phyloP scores from a whole-genome alignment of 768 basidiomycete species.

The Lanmaoa pseudosensibilis region DNA sequence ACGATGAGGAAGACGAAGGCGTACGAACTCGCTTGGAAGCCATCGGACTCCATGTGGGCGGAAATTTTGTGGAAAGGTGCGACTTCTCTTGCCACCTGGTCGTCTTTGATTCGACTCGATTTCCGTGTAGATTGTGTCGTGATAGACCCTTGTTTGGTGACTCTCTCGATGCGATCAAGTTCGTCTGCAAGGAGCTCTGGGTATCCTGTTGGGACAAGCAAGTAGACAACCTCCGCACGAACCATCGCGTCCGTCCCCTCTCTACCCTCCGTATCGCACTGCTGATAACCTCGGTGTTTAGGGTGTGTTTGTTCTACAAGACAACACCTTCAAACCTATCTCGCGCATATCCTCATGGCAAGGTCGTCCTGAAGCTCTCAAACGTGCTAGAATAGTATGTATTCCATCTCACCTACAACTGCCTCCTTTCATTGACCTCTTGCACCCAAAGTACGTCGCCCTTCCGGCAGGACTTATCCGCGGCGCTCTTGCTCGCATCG shows the following conservation, averaged over 20 bases:
- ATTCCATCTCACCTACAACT: background rate
- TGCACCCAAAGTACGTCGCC: constrained; percentile 61
- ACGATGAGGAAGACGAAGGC: constrained; percentile 74
- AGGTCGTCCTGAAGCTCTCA: constrained; percentile 70
- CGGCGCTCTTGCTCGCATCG: constrained; percentile 77
- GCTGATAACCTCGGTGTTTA: constrained; percentile 29
- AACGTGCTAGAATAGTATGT: constrained; percentile 67
- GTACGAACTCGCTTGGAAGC: constrained; percentile 69
- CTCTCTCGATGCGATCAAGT: constrained; percentile 89
- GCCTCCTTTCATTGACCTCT: background rate
- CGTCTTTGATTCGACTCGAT: background rate
- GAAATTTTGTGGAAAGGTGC: constrained; percentile 83
- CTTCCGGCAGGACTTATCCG: constrained; percentile 83
- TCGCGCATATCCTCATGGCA: constrained; percentile 78
- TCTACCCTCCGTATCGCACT: background rate
- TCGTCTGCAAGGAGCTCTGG: constrained; percentile 97
- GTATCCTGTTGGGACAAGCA: constrained; percentile 90
- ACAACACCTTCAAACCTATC: constrained; percentile 86
- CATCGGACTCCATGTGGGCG: constrained; percentile 85
- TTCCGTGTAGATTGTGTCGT: constrained; percentile 60
- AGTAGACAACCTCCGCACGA: constrained; percentile 92
- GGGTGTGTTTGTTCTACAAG: constrained; percentile 94
- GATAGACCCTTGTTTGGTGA: constrained; percentile 75
- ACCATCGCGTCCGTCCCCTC: constrained; percentile 69
- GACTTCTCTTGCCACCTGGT: background rate